Evolutionary conservation across 2,329 filamentous ascomycete genomes (phyloP).

Genomic region (Escovopsis sp.): DNA sequence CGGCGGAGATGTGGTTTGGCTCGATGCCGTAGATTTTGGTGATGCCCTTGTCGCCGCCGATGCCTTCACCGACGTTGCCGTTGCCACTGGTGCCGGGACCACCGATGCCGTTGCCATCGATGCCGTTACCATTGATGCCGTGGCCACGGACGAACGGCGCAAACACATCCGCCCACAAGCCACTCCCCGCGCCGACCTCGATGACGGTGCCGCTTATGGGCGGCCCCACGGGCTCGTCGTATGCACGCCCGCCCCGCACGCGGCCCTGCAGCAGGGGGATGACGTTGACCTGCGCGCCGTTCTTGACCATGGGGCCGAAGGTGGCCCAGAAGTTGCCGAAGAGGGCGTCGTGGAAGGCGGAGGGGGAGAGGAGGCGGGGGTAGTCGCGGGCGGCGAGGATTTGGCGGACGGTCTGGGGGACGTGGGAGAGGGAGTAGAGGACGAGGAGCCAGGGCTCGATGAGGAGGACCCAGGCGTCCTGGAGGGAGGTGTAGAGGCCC

Average conservation of each 20-base stretch:
- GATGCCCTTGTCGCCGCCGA: constrained; percentile 15
- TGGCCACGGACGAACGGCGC: constrained; percentile 12
- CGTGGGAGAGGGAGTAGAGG: constrained; percentile 27
- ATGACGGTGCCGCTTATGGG: constrained; percentile 36
- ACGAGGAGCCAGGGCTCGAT: constrained; percentile 39
- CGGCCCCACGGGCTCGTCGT: constrained; percentile 17
- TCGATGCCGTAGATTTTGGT: constrained; percentile 46
- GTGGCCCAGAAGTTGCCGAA: constrained; percentile 46
- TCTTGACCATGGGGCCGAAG: constrained; percentile 34
- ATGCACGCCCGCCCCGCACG: constrained; percentile 20
- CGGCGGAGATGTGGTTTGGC: constrained; percentile 41
- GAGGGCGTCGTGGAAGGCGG: constrained; percentile 32
- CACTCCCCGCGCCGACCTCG: constrained; percentile 47
- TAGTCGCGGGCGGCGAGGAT: constrained; percentile 23
- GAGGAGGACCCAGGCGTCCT: constrained; percentile 19
- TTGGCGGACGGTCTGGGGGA: constrained; percentile 33
- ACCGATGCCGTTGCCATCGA: too few relatives aligned
- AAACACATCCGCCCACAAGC: constrained; percentile 44
- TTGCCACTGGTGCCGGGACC: constrained; percentile 4
- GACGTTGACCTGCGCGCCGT: constrained; percentile 26
- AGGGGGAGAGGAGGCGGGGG: constrained; percentile 24
- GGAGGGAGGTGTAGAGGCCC: constrained; percentile 12
- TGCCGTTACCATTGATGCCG: constrained; percentile 5
- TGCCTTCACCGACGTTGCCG: constrained; percentile 5
- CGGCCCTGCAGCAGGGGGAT: constrained; percentile 39